A percentile compares a stretch with the other conserved stretches of the same genome.
Conservation (phyloP, 805 yeast genomes). For the Ogataea kodamae region DNA sequence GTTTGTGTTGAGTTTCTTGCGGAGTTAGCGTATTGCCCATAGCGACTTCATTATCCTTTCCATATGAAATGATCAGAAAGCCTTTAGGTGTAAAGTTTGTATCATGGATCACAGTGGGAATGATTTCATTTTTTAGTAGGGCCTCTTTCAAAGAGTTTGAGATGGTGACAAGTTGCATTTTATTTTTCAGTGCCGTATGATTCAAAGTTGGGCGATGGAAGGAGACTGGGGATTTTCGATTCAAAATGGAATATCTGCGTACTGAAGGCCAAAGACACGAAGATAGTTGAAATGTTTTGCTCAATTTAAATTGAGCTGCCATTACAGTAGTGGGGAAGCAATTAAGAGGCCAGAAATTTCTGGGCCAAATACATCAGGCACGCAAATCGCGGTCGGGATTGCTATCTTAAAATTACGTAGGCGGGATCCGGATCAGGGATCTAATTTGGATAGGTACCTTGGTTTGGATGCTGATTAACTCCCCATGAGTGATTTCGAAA, state of each 20-base stretch:
- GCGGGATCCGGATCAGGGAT: too few relatives aligned
- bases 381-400: constrained; percentile 2
- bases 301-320: constrained; percentile 6
- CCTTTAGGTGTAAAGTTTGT: constrained; percentile 41
- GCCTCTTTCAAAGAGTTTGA: constrained; percentile 54
- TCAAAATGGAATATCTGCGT: constrained; percentile 2
- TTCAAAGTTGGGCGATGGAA: constrained; percentile 1
- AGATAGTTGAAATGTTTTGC: constrained; percentile 2
- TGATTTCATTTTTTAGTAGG: constrained; percentile 43
- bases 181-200: constrained; percentile 4
- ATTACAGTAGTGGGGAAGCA: constrained; percentile 7
- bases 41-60: constrained; percentile 58
- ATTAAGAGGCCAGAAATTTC: constrained; percentile 5
- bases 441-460: too few relatives aligned
- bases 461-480: too few relatives aligned
- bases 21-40: constrained; percentile 72
- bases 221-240: not conserved
- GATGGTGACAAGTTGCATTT: constrained; percentile 42
- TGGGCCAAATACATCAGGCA: not conserved
- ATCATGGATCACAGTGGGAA: constrained; percentile 51
- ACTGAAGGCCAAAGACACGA: constrained; percentile 1
- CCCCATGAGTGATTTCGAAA: too few relatives aligned
- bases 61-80: constrained; percentile 61
- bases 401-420: not conserved
- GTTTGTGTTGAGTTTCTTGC: constrained; percentile 63